Base-by-base conservation (phyloP, 2,329 filamentous ascomycete species). In the Calonectria hongkongensis region DNA sequence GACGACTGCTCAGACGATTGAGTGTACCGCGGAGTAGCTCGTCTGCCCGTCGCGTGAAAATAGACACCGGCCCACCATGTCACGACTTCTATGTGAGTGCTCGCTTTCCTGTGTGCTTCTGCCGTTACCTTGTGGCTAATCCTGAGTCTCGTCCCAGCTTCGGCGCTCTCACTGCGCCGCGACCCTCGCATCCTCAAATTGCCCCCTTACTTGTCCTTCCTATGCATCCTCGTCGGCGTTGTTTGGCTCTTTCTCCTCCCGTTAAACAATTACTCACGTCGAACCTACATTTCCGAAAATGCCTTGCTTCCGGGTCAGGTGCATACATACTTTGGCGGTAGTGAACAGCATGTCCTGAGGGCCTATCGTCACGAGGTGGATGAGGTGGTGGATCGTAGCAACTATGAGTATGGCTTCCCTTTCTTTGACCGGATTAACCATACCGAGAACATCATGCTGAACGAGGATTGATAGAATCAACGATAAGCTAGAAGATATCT, bases 281-380 rank as follows among this genome's bases (percentile, higher is more conserved):
- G 91, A 73, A 99, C 96, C 1, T 99, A 99, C 84, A 97, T 99
- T 71, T 98, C 96, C 51, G 97, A 99, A 84, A 99, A 99, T 83
- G 97, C 97, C 13, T 91, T 99, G 41, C 88, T 99, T 16, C 97
- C 97, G 0, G 97, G 96, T 2, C 97, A 99, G 84, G 97, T 98
- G 10, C 96, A 98, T 85, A 98, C 97, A 1, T 99, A 99, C 85
- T 99, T 99, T 82, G 93, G 94, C 8, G 97, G 97, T 21, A 98
- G 95, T 83, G 97, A 99, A 83, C 96, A 98, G 86, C 94, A 98
- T 84, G 91, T 98, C 76, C 96, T 98, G 81, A 91, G 95, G 58
- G 97, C 95, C 9, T 98, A 97, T 83, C 92, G 94, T 80, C 92
- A 95, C 81, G 97, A 98, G 85, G 88, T 98, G 64, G 91, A 94